phyloP scores from a whole-genome alignment of 805 yeast species.

The Nakazawaea ishiwadae region DNA sequence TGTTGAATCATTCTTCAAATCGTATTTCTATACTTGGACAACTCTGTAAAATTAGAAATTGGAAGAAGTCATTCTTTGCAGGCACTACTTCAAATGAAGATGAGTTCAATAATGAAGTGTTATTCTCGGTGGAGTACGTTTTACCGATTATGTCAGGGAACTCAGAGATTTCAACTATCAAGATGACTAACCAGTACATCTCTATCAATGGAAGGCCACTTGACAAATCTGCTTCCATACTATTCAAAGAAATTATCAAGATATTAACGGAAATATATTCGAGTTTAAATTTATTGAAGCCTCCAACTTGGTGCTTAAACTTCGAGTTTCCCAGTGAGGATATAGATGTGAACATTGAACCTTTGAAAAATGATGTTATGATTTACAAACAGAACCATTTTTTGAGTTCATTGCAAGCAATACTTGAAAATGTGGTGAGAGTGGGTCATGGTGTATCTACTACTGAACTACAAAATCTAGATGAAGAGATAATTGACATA shows the following conservation, averaged over 20 bases:
- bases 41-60: constrained; percentile 17
- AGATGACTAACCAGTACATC: constrained; percentile 22
- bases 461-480: not conserved
- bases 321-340: not conserved
- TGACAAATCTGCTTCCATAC: constrained; percentile 11
- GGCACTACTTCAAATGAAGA: constrained; percentile 3
- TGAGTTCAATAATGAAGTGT: constrained; percentile 1
- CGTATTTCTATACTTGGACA: constrained; percentile 14
- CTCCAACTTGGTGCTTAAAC: constrained; percentile 27
- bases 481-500: too few species aligned
- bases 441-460: constrained; percentile 8
- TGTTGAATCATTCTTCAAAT: constrained; percentile 13
- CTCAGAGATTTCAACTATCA: constrained; percentile 19
- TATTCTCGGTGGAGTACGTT: constrained; percentile 16
- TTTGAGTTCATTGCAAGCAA: constrained; percentile 15
- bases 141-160: constrained; percentile 31
- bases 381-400: constrained; percentile 20
- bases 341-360: constrained; percentile 39
- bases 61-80: constrained; percentile 16
- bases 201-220: constrained; percentile 31
- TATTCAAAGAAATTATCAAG: constrained; percentile 19
- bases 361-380: constrained; percentile 37
- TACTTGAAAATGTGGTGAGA: constrained; percentile 3
- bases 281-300: constrained; percentile 21
- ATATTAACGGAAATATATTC: constrained; percentile 22